These are phyloP conservation scores for Cystobasidium sp. DNA, from an alignment of 1,284 basidiomycete genomes.

Conservation along the genomic window DNA sequence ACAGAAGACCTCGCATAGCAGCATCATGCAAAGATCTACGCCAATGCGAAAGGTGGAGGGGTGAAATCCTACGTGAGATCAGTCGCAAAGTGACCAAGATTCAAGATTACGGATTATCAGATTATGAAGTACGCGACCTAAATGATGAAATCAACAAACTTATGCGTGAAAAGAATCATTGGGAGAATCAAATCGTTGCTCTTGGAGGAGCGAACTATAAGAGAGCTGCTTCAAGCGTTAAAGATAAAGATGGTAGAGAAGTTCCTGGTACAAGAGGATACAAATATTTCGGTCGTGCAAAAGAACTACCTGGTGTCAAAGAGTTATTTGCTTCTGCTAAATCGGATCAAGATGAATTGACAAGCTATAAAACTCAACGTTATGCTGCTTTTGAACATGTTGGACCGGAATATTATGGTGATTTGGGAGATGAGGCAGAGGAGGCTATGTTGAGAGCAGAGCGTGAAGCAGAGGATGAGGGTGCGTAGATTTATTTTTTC, in stretches of 20 bases:
- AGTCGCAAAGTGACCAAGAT: constrained; percentile 96
- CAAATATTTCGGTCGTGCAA: constrained; percentile 99
- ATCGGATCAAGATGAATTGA: constrained; percentile 78
- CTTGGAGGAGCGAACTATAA: constrained; percentile 96
- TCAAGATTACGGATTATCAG: constrained; percentile 92
- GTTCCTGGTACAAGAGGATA: constrained; percentile 97
- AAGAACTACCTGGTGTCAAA: constrained; percentile 91
- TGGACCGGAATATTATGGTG: constrained; percentile 87
- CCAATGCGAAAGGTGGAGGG: constrained; percentile 94
- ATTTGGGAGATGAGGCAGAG: constrained; percentile 78
- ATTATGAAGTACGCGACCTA: constrained; percentile 93
- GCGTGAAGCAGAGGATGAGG: constrained; percentile 71
- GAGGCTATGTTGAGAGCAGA: constrained; percentile 73
- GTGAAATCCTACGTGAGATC: constrained; percentile 91
- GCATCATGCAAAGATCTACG: constrained; percentile 84
- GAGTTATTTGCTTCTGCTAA: constrained; percentile 82
- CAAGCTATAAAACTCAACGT: constrained; percentile 72
- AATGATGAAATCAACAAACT: constrained; percentile 99
- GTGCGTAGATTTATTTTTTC: constrained; percentile 64
- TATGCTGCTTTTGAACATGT: constrained; percentile 71
- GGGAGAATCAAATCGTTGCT: constrained; percentile 95
- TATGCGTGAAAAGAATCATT: constrained; percentile 91
- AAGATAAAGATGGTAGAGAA: constrained; percentile 91
- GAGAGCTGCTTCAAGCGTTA: constrained; percentile 79
- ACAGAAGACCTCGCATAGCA: constrained; percentile 86